These are phyloP conservation scores for Leishmania tarentolae DNA, from an alignment of 208 protist species.

Conservation along the genomic window DNA sequence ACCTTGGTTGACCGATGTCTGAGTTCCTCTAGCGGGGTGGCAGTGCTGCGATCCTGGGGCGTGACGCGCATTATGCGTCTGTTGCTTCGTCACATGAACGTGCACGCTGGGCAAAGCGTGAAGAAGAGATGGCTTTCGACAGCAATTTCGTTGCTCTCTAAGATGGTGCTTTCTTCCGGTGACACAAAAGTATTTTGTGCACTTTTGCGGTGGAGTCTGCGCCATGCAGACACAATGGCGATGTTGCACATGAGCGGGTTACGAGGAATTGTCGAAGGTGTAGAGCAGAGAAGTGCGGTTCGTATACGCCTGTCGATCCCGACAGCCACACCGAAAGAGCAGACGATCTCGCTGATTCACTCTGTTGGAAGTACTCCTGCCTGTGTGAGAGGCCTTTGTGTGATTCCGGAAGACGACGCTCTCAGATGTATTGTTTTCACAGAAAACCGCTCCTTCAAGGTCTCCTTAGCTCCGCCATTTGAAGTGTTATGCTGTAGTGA, in stretches of 20 bases:
- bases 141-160: conserved; percentile 59
- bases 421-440: conserved; percentile 42
- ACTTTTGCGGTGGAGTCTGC: conserved; percentile 59
- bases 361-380: conserved; percentile 22
- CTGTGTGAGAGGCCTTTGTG: conserved; percentile 37
- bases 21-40: conserved; percentile 22
- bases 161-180: conserved; percentile 59
- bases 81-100: conserved; percentile 58
- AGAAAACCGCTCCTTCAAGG: conserved; percentile 32
- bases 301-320: conserved; percentile 60
- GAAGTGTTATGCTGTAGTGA: conserved; percentile 28
- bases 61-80: conserved; percentile 58
- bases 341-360: conserved; percentile 52
- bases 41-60: conserved; percentile 64
- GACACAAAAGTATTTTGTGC: conserved; percentile 55
- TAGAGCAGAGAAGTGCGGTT: conserved; percentile 40
- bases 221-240: conserved; percentile 24
- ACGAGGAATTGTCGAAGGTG: conserved; percentile 36
- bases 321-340: conserved; percentile 33
- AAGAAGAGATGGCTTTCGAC: conserved; percentile 43
- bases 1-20: conserved; percentile 62
- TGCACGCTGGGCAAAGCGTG: conserved; percentile 14
- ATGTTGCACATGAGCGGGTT: conserved; percentile 33
- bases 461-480: conserved; percentile 23
- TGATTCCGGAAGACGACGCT: conserved; percentile 24